These are phyloP conservation scores for Galerina marginata DNA, from an alignment of 768 basidiomycete species.

Conservation along the genomic window DNA sequence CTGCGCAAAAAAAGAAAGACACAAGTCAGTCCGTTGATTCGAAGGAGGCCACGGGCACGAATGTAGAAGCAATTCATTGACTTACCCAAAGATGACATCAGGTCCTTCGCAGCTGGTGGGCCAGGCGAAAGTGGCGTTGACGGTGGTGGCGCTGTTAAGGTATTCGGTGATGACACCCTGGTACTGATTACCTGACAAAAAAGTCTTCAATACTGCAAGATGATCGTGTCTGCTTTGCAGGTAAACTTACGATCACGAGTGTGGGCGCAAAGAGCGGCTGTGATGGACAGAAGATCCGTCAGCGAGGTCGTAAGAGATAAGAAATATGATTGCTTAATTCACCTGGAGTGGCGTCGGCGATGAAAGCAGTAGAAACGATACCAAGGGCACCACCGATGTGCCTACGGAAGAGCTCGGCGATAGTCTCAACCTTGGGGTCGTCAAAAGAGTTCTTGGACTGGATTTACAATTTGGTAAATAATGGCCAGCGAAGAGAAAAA, in stretches of 20 bases:
- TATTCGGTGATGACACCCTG: constrained; percentile 43
- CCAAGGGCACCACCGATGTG: constrained; percentile 45
- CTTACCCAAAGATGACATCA: constrained; percentile 50
- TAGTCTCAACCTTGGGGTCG: constrained; percentile 50
- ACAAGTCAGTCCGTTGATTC: background rate
- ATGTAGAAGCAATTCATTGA: background rate
- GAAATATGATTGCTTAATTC: constrained; percentile 6
- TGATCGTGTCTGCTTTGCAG: too few relatives aligned
- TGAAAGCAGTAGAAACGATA: constrained; percentile 51
- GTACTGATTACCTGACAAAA: constrained; percentile 29
- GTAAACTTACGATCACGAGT: constrained; percentile 41
- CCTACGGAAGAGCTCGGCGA: constrained; percentile 49
- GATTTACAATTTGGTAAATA: background rate
- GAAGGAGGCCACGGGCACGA: too few relatives aligned
- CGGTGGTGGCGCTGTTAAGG: constrained; percentile 35
- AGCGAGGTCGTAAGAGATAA: background rate
- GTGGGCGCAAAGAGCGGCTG: constrained; percentile 47
- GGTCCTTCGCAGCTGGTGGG: constrained; percentile 46
- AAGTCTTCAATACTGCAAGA: too few relatives aligned
- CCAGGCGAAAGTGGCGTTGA: constrained; percentile 43
- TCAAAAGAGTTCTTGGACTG: constrained; percentile 47
- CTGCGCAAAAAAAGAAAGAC: constrained; percentile 20
- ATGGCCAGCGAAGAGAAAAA: background rate
- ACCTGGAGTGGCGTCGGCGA: constrained; percentile 51
- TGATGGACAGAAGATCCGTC: background rate